Evolutionary conservation across 2,329 filamentous ascomycete genomes (phyloP), one percentile per base, ranked within the genome.

Genomic region (Cytospora paraplurivora): DNA sequence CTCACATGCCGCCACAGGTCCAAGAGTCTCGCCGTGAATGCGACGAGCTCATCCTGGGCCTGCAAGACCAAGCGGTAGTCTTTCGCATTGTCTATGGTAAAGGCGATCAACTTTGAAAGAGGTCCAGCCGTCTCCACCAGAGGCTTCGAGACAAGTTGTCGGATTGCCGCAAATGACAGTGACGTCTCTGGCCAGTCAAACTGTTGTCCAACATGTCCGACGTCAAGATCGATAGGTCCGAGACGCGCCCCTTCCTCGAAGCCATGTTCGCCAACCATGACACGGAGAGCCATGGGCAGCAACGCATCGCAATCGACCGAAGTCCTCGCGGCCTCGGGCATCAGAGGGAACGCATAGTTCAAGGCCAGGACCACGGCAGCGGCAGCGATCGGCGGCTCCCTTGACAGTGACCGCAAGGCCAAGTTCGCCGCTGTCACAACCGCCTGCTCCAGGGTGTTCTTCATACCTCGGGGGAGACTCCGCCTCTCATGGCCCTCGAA

Each of bases 211-310:
- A 73, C 70, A 62, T 87, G 81, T 2, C 81, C 77, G 32, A 92
- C 80, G 69, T 96, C 91, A 15, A 83, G 76, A 67, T 90, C 86
- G 65, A 96, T 84, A 0, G 83, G 82, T 1, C 83, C 83, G 3
- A 97, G 79, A 67, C 96, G 94, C 67, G 90, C 88, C 0, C 88
- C 92, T 19, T 88, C 86, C 67, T 89, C 85, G 57, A 96, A 87
- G 1, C 92, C 92, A 71, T 93, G 89, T 0, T 80, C 81, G 50
- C 88, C 88, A 7, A 88, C 88, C 11, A 91, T 84, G 0, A 89
- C 85, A 59, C 85, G 85, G 38, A 91, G 79, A 44, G 90, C 78
- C 0, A 91, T 79, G 0, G 92, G 91, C 11, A 97, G 79, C 21
- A 97, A 78, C 11, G 80, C 76, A 68, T 92, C 85, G 74, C 88